Conservation (phyloP, 2,329 filamentous ascomycete species). For the Alternaria sp. region DNA sequence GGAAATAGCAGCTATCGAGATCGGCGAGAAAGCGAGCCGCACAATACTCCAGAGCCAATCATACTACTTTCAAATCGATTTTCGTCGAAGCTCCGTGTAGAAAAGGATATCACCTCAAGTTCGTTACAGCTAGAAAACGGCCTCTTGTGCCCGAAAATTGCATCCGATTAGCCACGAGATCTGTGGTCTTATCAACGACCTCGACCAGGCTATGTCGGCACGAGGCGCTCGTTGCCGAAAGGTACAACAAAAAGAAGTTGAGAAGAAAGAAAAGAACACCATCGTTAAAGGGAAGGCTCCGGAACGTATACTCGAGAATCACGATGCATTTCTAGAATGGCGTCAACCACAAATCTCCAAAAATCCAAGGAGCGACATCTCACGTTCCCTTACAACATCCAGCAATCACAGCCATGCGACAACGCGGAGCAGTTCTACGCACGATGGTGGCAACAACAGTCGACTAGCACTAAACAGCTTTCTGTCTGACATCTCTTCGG, state of each 20-base stretch:
- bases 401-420: slow-evolving; percentile 40
- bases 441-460: slow-evolving; percentile 28
- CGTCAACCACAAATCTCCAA: slow-evolving; percentile 34
- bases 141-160: not conserved
- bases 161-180: not conserved
- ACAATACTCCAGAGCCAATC: not conserved
- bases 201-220: slow-evolving; percentile 47
- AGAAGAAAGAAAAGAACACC: slow-evolving; percentile 52
- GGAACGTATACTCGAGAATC: slow-evolving; percentile 31
- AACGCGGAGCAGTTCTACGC: slow-evolving; percentile 43
- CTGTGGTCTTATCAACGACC: not conserved
- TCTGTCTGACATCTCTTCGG: slow-evolving; percentile 37
- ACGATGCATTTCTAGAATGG: slow-evolving; percentile 46
- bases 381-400: slow-evolving; percentile 42
- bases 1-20: not conserved
- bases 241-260: slow-evolving; percentile 51
- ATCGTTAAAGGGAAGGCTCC: slow-evolving; percentile 43
- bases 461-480: slow-evolving; percentile 33
- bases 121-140: not conserved
- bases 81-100: not conserved
- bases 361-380: slow-evolving; percentile 30
- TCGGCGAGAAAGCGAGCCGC: not conserved
- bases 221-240: slow-evolving; percentile 53
- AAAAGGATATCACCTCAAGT: not conserved
- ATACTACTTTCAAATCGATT: not conserved